phyloP scores from a whole-genome alignment of 805 yeast species.

The Myxozyma mucilagina region DNA sequence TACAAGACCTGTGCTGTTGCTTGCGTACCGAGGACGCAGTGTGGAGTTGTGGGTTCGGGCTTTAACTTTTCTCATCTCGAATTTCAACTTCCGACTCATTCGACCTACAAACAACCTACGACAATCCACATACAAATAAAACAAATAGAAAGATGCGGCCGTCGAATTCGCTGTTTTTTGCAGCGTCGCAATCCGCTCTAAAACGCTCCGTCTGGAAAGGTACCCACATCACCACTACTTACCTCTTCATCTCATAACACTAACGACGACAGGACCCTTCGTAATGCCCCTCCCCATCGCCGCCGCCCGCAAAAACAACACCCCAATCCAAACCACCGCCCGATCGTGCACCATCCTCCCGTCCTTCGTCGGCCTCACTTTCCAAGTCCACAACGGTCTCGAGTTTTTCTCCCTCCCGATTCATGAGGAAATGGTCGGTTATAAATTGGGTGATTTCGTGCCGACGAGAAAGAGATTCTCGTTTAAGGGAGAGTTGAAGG shows the following conservation, averaged over 20 bases:
- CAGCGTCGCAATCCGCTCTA: constrained; percentile 39
- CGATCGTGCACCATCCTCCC: constrained; percentile 93
- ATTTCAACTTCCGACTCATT: too few relatives aligned
- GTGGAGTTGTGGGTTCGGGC: too few relatives aligned
- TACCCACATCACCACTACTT: too few relatives aligned
- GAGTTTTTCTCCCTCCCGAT: constrained; percentile 86
- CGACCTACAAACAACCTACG: too few relatives aligned
- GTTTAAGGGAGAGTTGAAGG: constrained; percentile 50
- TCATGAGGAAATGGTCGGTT: constrained; percentile 95
- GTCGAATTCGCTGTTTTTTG: constrained; percentile 33
- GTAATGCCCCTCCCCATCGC: constrained; percentile 93
- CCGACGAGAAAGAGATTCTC: constrained; percentile 87
- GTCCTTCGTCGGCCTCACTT: constrained; percentile 89
- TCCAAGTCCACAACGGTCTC: constrained; percentile 95
- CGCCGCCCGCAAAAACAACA: constrained; percentile 73
- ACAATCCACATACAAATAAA: neutral
- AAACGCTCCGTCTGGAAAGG: constrained; percentile 49
- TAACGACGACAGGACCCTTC: constrained; percentile 78
- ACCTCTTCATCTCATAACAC: too few relatives aligned
- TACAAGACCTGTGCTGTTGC: too few relatives aligned
- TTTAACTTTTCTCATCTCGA: too few relatives aligned
- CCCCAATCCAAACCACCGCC: constrained; percentile 94
- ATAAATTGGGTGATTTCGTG: constrained; percentile 92
- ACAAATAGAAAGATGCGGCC: constrained; percentile 1
- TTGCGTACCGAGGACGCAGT: too few relatives aligned